phyloP scores from a whole-genome alignment of 1,139 yeast species.

The Nakaseomyces sp. region DNA sequence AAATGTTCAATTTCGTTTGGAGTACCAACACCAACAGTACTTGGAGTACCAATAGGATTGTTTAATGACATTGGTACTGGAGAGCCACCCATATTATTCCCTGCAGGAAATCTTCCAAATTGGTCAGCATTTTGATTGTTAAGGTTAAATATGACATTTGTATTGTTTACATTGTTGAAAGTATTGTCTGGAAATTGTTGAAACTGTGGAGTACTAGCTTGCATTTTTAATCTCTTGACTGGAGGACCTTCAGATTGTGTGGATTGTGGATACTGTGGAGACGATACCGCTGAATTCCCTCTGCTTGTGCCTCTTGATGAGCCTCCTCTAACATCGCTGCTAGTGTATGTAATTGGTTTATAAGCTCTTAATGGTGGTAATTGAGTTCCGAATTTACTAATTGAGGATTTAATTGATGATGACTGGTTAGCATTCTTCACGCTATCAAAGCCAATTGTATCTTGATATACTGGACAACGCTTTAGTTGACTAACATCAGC shows the following conservation, averaged over 20 bases:
- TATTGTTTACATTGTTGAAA: neutral
- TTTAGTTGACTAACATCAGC: slow-evolving; percentile 29
- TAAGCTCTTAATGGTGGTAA: slow-evolving; percentile 28
- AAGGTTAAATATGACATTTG: neutral
- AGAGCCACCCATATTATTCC: neutral
- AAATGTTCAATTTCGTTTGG: slow-evolving; percentile 23
- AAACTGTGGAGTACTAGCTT: neutral
- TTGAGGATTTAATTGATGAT: neutral
- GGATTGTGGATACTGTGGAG: slow-evolving; percentile 1
- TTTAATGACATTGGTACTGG: neutral
- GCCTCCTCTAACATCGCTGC: slow-evolving; percentile 21
- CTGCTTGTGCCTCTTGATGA: slow-evolving; percentile 5
- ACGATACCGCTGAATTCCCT: neutral
- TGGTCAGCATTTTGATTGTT: neutral
- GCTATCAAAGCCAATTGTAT: slow-evolving; percentile 27
- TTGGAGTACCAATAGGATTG: slow-evolving; percentile 1
- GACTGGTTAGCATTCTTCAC: slow-evolving; percentile 5
- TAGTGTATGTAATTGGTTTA: slow-evolving; percentile 30
- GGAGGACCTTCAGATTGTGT: slow-evolving; percentile 4
- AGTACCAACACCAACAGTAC: neutral
- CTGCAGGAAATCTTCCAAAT: neutral
- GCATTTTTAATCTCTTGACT: neutral
- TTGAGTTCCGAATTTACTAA: slow-evolving; percentile 13
- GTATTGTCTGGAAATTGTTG: neutral
- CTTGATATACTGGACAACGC: slow-evolving; percentile 32